A percentile compares a stretch with the other conserved stretches of the same genome.
These are phyloP conservation scores for Pythium sp. DNA, from an alignment of 352 stramenopile species.

Conservation along the genomic window DNA sequence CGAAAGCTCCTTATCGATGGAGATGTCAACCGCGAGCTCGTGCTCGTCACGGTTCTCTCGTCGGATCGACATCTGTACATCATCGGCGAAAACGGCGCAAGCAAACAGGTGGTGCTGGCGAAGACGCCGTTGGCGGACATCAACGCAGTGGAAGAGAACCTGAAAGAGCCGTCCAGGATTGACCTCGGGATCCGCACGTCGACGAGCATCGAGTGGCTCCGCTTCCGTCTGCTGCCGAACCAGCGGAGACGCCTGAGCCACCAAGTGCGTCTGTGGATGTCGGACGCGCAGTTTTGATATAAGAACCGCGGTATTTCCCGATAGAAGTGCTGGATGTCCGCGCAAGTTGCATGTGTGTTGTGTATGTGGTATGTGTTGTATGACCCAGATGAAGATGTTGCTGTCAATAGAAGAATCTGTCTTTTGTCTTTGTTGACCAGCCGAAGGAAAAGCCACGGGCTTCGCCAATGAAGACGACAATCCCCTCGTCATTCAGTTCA, in stretches of 20 bases:
- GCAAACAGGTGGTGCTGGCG: constrained; percentile 44
- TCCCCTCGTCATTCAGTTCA: not conserved
- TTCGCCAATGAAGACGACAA: not conserved
- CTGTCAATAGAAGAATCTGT: not conserved
- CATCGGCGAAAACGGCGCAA: constrained; percentile 37
- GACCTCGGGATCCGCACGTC: constrained; percentile 51
- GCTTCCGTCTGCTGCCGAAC: constrained; percentile 45
- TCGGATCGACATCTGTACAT: constrained; percentile 53
- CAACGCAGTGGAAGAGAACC: constrained; percentile 66
- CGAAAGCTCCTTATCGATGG: constrained; percentile 29
- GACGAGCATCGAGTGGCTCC: constrained; percentile 46
- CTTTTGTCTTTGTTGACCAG: not conserved
- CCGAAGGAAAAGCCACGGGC: not conserved
- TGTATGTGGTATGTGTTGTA: not conserved
- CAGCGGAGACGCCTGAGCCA: constrained; percentile 66
- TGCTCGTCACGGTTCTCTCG: constrained; percentile 50
- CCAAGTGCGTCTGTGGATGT: constrained; percentile 52
- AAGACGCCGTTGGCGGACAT: constrained; percentile 45
- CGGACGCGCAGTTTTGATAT: constrained; percentile 25
- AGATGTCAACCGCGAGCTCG: constrained; percentile 25
- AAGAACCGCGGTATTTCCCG: not conserved
- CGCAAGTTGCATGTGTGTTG: not conserved
- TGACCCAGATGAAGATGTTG: not conserved
- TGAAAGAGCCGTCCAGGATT: constrained; percentile 56
- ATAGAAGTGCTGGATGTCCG: not conserved